Evolutionary conservation across 495 filamentous ascomycete genomes (phyloP).

Genomic region (Penicillium tannophilum): DNA sequence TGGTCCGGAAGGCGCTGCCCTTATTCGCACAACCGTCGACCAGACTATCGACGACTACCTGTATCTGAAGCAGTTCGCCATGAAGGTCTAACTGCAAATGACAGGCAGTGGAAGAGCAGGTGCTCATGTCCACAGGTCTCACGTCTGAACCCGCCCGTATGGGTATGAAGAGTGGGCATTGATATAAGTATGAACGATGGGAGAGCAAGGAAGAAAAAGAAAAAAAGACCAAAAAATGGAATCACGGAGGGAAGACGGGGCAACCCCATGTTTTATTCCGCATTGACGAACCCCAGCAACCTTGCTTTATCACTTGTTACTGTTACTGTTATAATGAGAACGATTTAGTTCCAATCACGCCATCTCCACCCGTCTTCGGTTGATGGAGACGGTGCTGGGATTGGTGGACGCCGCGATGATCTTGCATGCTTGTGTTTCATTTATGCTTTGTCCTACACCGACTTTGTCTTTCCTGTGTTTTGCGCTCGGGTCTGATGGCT

Average conservation of each 20-base stretch:
- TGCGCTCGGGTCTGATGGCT: background rate
- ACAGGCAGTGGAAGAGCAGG: background rate
- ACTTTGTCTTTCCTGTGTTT: conserved; percentile 11
- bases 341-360: conserved; percentile 38
- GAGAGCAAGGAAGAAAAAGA: conserved; percentile 4
- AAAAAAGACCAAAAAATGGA: conserved; percentile 14
- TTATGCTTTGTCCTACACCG: conserved; percentile 11
- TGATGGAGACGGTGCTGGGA: conserved; percentile 9
- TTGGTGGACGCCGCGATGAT: conserved; percentile 25
- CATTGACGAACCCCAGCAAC: background rate
- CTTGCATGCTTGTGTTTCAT: conserved; percentile 13
- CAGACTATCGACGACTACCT: conserved; percentile 84
- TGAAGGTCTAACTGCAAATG: conserved; percentile 54
- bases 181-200: background rate
- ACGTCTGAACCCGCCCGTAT: background rate
- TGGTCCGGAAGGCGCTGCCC: conserved; percentile 71
- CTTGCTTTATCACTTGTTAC: background rate
- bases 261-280: background rate
- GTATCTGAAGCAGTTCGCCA: conserved; percentile 86
- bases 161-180: background rate
- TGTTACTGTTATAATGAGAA: conserved; percentile 19
- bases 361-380: conserved; percentile 23
- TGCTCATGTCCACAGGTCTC: background rate
- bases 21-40: conserved; percentile 76
- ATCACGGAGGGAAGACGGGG: background rate